Evolutionary conservation across 2,329 filamentous ascomycete species (phyloP).

Genomic region (Clathrospora elynae): DNA sequence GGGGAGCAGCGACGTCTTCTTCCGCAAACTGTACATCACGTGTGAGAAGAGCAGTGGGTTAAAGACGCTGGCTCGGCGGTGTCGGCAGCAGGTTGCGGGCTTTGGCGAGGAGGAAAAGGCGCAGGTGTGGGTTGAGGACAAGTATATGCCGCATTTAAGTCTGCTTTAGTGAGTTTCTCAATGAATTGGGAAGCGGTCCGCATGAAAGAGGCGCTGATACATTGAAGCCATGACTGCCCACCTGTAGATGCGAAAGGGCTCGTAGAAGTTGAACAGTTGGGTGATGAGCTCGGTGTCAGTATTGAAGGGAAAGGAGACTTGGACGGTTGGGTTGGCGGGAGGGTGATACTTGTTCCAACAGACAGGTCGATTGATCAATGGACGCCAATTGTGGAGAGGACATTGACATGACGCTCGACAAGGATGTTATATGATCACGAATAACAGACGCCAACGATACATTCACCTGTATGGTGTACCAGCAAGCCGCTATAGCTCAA

Average conservation of each 20-base stretch:
- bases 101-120: conserved; percentile 30
- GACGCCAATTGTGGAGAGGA: conserved; percentile 42
- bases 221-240: conserved; percentile 34
- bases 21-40: conserved; percentile 48
- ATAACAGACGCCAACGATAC: no score
- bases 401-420: conserved; percentile 19
- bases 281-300: conserved; percentile 30
- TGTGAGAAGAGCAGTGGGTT: conserved; percentile 41
- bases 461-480: no score
- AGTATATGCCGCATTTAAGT: conserved; percentile 49
- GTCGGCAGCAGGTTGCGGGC: conserved; percentile 36
- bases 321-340: conserved; percentile 44
- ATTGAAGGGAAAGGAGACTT: conserved; percentile 29
- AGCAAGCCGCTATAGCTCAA: no score
- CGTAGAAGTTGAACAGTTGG: conserved; percentile 26
- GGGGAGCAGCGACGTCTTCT: conserved; percentile 45
- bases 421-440: no score
- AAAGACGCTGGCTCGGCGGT: conserved; percentile 32
- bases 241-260: conserved; percentile 29
- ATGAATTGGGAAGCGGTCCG: neutral
- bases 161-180: conserved; percentile 48
- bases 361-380: conserved; percentile 46
- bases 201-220: conserved; percentile 4
- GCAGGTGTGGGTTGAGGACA: conserved; percentile 38
- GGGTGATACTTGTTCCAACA: conserved; percentile 50